Evolutionary conservation across 257 asterid species (phyloP).

Genomic region (Knoxia roxburghii): DNA sequence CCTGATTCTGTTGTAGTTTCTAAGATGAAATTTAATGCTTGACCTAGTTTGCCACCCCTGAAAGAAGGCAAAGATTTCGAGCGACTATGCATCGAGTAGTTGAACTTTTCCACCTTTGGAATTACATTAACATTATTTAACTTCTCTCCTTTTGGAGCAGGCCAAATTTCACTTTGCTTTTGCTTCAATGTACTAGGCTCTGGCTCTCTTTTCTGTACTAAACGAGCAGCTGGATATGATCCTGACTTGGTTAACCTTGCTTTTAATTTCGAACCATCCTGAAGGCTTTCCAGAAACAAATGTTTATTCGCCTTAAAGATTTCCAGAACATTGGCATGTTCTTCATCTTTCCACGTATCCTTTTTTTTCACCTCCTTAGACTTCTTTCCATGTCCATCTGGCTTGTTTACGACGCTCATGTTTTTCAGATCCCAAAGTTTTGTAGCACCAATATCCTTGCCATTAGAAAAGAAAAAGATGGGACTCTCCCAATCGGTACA

Average conservation of each 20-base stretch:
- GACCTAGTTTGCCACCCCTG: slow-evolving; percentile 13
- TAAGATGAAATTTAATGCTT: slow-evolving; percentile 9
- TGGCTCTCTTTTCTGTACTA: slow-evolving; percentile 26
- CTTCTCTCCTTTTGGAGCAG: slow-evolving; percentile 29
- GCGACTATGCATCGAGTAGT: slow-evolving; percentile 15
- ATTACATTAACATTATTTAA: slow-evolving; percentile 9
- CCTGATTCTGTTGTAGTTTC: slow-evolving; percentile 10
- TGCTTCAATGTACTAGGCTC: slow-evolving; percentile 59
- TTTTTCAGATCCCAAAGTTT: slow-evolving; percentile 17
- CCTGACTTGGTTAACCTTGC: slow-evolving; percentile 51
- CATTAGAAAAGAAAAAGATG: slow-evolving; percentile 30
- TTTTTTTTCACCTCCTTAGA: slow-evolving; percentile 8
- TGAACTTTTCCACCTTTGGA: slow-evolving; percentile 9
- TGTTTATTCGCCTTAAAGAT: slow-evolving; percentile 44
- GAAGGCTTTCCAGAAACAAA: slow-evolving; percentile 35
- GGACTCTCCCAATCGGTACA: slow-evolving; percentile 39
- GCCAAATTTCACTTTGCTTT: slow-evolving; percentile 73
- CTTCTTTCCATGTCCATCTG: slow-evolving; percentile 5
- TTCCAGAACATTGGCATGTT: slow-evolving; percentile 34
- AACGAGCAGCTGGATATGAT: slow-evolving; percentile 51
- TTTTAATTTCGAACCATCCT: slow-evolving; percentile 22
- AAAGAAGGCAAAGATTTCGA: slow-evolving; percentile 21
- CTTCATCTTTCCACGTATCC: slow-evolving; percentile 16
- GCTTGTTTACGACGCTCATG: slow-evolving; percentile 5
- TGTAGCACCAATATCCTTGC: slow-evolving; percentile 16